A percentile compares a stretch with the other conserved stretches of the same genome.
Conservation (phyloP, 2,329 filamentous ascomycete genomes). For the Trichocomaceae sp. region DNA sequence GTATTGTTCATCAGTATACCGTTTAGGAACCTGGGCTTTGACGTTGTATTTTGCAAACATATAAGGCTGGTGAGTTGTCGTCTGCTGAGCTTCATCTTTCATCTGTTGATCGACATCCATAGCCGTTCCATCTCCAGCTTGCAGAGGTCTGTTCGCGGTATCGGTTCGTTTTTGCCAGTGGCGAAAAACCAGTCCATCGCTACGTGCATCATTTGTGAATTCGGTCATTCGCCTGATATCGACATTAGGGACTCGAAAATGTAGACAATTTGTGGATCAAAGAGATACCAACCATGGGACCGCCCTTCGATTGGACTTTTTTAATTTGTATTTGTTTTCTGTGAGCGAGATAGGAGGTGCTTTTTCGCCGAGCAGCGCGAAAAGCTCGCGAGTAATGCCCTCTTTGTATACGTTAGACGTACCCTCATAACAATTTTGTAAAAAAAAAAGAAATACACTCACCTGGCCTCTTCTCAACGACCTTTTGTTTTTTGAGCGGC, state of each 20-base stretch:
- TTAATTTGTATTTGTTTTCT: constrained; percentile 48
- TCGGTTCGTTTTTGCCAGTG: constrained; percentile 72
- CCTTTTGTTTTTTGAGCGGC: constrained; percentile 69
- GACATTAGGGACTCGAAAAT: constrained; percentile 47
- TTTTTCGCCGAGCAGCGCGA: constrained; percentile 45
- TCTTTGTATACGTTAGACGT: constrained; percentile 25
- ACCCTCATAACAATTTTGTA: no score
- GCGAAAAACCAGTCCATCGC: constrained; percentile 62
- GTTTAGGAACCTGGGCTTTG: constrained; percentile 63
- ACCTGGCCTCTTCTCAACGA: constrained; percentile 53
- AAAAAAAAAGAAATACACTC: constrained; percentile 20
- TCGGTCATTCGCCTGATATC: constrained; percentile 57
- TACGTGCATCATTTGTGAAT: constrained; percentile 72
- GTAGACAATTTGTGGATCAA: constrained; percentile 38
- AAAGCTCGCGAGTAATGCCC: constrained; percentile 47
- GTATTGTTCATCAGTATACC: constrained; percentile 83
- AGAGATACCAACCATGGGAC: constrained; percentile 44
- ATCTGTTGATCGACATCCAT: constrained; percentile 35
- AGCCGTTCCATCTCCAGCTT: constrained; percentile 29
- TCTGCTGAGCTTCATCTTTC: constrained; percentile 28
- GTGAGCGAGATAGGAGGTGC: constrained; percentile 48
- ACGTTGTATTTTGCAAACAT: constrained; percentile 84
- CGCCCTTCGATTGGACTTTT: constrained; percentile 41
- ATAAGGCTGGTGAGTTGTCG: constrained; percentile 41
- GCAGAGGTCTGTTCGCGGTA: constrained; percentile 28